Conservation (phyloP, 352 stramenopile species). For the Phytophthora constricta region DNA sequence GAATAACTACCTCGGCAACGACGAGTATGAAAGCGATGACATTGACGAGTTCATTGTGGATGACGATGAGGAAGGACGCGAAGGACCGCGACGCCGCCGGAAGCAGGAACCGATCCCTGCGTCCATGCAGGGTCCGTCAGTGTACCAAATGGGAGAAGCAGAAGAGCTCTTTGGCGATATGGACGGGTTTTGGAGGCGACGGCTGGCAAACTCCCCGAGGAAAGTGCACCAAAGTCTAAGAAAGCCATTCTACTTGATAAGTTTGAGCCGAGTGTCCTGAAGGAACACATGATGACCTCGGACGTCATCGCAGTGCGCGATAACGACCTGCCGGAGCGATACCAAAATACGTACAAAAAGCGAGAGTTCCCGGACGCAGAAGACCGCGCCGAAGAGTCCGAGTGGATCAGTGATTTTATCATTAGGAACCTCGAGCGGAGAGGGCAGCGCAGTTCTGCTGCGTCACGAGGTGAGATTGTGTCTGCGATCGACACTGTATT, state of each 20-base stretch:
- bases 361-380: constrained; percentile 85
- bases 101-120: constrained; percentile 73
- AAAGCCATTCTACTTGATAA: constrained; percentile 88
- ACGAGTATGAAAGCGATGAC: constrained; percentile 91
- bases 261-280: constrained; percentile 87
- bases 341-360: constrained; percentile 74
- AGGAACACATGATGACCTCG: constrained; percentile 91
- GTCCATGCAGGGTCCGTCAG: constrained; percentile 86
- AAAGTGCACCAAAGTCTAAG: constrained; percentile 68
- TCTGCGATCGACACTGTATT: constrained; percentile 89
- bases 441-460: constrained; percentile 49
- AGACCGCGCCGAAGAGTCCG: constrained; percentile 84
- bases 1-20: constrained; percentile 85
- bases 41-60: constrained; percentile 92
- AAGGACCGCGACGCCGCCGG: constrained; percentile 74
- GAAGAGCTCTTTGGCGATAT: constrained; percentile 92
- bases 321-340: constrained; percentile 81
- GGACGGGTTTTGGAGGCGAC: constrained; percentile 86
- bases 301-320: constrained; percentile 84
- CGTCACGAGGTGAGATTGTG: constrained; percentile 84
- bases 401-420: constrained; percentile 90
- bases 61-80: constrained; percentile 88
- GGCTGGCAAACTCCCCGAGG: constrained; percentile 45
- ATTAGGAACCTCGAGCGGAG: constrained; percentile 80
- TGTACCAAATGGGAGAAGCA: constrained; percentile 92